These are phyloP conservation scores for Tuber umbilicatum DNA, from an alignment of 495 filamentous ascomycete genomes.

Conservation along the genomic window DNA sequence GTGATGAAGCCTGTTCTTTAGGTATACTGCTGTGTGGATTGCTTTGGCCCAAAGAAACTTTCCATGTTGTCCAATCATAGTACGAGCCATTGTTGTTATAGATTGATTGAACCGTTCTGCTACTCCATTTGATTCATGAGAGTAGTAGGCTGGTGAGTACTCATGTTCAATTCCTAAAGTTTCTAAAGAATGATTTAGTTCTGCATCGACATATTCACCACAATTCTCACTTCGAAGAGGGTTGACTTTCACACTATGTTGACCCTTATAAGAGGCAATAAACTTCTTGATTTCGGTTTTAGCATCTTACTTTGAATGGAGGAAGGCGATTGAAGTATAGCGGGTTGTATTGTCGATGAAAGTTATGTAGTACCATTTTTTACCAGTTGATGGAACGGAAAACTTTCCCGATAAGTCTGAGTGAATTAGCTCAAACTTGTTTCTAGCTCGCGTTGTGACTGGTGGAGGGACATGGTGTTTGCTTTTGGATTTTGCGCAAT, in stretches of 20 bases:
- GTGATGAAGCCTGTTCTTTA: too few relatives aligned
- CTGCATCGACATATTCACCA: slow-evolving; percentile 10
- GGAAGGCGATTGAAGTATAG: background rate
- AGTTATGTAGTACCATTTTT: too few relatives aligned
- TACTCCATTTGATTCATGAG: slow-evolving; percentile 2
- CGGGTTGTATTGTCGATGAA: background rate
- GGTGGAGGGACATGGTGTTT: background rate
- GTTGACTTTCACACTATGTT: background rate
- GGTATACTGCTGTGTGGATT: too few relatives aligned
- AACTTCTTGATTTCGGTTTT: background rate
- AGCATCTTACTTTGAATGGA: background rate
- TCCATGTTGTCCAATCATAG: too few relatives aligned
- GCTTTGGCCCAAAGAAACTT: too few relatives aligned
- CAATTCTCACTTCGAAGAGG: background rate
- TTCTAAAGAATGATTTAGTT: background rate
- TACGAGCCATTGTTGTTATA: too few relatives aligned
- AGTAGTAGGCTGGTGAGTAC: background rate
- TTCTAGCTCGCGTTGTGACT: background rate
- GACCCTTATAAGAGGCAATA: background rate
- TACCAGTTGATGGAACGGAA: background rate
- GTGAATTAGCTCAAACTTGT: slow-evolving; percentile 4
- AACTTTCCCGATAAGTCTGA: slow-evolving; percentile 8
- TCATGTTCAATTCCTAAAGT: too few relatives aligned
- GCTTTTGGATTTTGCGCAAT: slow-evolving; percentile 1
- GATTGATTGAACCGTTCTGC: slow-evolving; percentile 4